Conservation (phyloP, 2,329 filamentous ascomycete species). For the Fusarium mexicanum region DNA sequence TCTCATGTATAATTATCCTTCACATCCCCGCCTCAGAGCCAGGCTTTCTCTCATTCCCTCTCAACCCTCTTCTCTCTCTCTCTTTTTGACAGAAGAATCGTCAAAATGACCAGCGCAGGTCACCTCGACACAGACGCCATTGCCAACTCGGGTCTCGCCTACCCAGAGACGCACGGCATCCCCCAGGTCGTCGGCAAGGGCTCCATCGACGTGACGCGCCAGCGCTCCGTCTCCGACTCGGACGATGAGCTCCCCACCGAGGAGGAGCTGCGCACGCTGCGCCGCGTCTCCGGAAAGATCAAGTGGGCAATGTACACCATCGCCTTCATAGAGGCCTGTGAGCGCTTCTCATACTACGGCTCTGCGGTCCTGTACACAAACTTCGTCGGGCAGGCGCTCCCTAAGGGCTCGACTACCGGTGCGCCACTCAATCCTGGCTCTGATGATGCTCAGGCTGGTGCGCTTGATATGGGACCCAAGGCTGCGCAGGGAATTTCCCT, state of each 20-base stretch:
- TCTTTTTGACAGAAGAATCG: neutral
- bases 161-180: constrained; percentile 46
- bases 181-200: constrained; percentile 41
- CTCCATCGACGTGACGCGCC: constrained; percentile 44
- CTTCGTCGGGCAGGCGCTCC: constrained; percentile 67
- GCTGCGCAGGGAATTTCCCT: constrained; percentile 60
- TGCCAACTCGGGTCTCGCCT: constrained; percentile 45
- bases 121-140: constrained; percentile 52
- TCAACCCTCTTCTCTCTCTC: neutral
- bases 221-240: constrained; percentile 44
- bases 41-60: neutral
- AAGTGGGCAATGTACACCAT: constrained; percentile 74
- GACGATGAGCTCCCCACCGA: constrained; percentile 60
- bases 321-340: constrained; percentile 77
- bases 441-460: constrained; percentile 52
- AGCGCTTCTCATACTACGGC: constrained; percentile 83
- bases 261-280: constrained; percentile 70
- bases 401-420: constrained; percentile 63
- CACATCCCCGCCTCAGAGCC: constrained; percentile 6
- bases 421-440: constrained; percentile 41
- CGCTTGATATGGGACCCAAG: constrained; percentile 67
- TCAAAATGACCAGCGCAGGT: constrained; percentile 48
- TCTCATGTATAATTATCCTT: constrained; percentile 23
- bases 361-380: constrained; percentile 75
- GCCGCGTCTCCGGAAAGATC: constrained; percentile 70